Base-by-base conservation (phyloP, 257 asterid genomes). In the Primulina huaijiensis region DNA sequence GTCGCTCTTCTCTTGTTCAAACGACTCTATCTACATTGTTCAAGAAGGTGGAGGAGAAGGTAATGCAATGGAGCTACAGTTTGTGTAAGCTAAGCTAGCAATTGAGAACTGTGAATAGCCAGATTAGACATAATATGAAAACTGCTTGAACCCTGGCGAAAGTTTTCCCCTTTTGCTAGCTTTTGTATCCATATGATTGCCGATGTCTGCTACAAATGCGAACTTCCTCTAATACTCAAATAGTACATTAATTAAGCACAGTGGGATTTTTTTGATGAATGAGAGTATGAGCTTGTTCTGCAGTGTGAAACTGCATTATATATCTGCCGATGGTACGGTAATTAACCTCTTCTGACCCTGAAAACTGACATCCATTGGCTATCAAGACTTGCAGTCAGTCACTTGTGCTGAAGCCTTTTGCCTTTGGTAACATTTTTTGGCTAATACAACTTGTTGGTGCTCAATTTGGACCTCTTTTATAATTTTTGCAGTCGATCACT, bases 11-110 rank as follows among this genome's bases (percentile, higher is more conserved):
- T 76, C 87, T 91, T 77, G 88, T 91, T 72, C 97, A 91, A 76
- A 76, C 90, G 67, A 84, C 95, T 65, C 72, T 89, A 78, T 84
- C 95, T 68, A 80, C 93, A n/a, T 40, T 91, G 78, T 89, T 91
- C 62, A 89, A 91, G 87, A 91, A 85, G 82, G 95, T 71, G 62
- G 97, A 77, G 79, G 89, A 87, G 70, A 87, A 87, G 90, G 96
- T 89, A 77, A 35, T 34, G 53, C 69, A 35, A 20, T 69, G 16
- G 64, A 75, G 69, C 43, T 43, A 43, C 65, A 60, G 14, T 3
- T 33, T n/a, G 14, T 7, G 4, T n/a, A 34, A 31, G 37, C 38
- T 62, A 62, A 71, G 68, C 55, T 66, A 23, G 29, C 63, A 55
- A 35, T 69, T 34, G 56, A 57, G 72, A 68, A 65, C 69, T 67